phyloP scores from a whole-genome alignment of 306 rosid genomes.

The cucumber (Cucumis sativus) region Cucumber_9930_V3 NC_026655.2:6324001-6324500 shows the following conservation, averaged over 20 bases:
- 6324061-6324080: background rate
- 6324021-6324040: slow-evolving; percentile 10
- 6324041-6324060: slow-evolving; percentile 13
- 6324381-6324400: slow-evolving; percentile 13
- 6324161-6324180: slow-evolving; percentile 9
- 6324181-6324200: slow-evolving; percentile 19
- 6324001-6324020: slow-evolving; percentile 15
- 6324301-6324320: slow-evolving; percentile 15
- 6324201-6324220: background rate
- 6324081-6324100: background rate
- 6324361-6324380: slow-evolving; percentile 13
- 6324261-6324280: background rate
- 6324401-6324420: slow-evolving; percentile 20
- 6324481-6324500: slow-evolving; percentile 34
- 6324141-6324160: slow-evolving; percentile 30
- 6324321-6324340: slow-evolving; percentile 11
- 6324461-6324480: slow-evolving; percentile 37
- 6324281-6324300: slow-evolving; percentile 22
- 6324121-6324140: slow-evolving; percentile 15
- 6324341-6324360: slow-evolving; percentile 18
- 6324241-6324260: background rate
- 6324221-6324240: background rate
- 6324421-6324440: slow-evolving; percentile 32
- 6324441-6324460: slow-evolving; percentile 25
- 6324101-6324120: background rate